Evolutionary conservation across 176 grass and related monocot genomes (phyloP).

Genomic region (Paspalum vaginatum): DNA sequence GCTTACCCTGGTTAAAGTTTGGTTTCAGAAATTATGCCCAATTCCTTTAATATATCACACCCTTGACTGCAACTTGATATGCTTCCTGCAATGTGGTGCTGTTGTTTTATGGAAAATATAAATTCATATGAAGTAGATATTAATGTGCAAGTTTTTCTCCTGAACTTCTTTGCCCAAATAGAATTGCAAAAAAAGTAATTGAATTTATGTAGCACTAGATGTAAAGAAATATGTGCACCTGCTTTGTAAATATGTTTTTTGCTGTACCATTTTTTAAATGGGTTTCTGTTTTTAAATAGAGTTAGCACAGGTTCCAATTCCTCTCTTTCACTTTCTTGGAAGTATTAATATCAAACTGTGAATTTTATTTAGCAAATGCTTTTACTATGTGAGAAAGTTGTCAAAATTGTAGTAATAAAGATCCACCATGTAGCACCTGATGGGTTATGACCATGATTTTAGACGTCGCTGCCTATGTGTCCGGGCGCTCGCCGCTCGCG

Average conservation of each 20-base stretch:
- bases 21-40: not conserved
- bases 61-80: not conserved
- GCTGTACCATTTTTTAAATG: not conserved
- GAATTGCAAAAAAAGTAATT: not conserved
- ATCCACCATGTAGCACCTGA: not conserved
- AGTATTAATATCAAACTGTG: not conserved
- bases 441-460: not conserved
- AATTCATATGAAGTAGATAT: not conserved
- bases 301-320: not conserved
- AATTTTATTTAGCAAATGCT: not conserved
- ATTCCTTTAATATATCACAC: conserved; percentile 1
- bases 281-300: not conserved
- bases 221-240: not conserved
- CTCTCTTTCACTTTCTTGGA: not conserved
- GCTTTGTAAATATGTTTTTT: not conserved
- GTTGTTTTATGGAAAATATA: not conserved
- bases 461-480: too few relatives aligned
- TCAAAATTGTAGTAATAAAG: not conserved
- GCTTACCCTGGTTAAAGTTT: not conserved
- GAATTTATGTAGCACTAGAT: not conserved
- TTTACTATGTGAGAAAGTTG: not conserved
- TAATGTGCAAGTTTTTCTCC: not conserved
- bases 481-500: too few relatives aligned
- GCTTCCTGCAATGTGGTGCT: not conserved
- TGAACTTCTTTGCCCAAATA: not conserved